A percentile compares a stretch with the other conserved stretches of the same genome.
These are phyloP conservation scores for Cercospora citrullina DNA, from an alignment of 2,329 filamentous ascomycete species.

Conservation along the genomic window DNA sequence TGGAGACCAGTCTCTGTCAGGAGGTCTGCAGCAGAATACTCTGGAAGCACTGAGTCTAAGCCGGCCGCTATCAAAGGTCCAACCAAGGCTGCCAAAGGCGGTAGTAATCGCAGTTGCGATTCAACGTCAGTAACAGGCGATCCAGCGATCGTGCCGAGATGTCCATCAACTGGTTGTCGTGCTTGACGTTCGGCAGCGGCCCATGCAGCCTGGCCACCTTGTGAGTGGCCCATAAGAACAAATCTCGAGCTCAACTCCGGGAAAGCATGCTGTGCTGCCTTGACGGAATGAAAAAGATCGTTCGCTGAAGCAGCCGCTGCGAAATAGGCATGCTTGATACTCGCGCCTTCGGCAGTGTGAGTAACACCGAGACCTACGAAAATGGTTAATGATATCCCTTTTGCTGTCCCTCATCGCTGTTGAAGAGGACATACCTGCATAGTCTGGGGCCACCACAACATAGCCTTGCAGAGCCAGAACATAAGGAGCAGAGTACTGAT, in stretches of 20 bases:
- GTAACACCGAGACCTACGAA: not conserved
- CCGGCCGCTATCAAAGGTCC: not conserved
- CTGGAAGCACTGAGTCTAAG: not conserved
- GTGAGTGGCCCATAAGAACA: not conserved
- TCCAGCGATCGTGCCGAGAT: constrained; percentile 15
- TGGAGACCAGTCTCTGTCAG: too few relatives aligned
- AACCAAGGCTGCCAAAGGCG: not conserved
- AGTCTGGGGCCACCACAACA: constrained; percentile 34
- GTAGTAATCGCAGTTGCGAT: not conserved
- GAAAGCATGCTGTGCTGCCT: not conserved
- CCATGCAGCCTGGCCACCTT: not conserved
- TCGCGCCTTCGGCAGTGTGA: not conserved
- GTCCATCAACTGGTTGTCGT: not conserved
- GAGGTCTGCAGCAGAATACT: too few relatives aligned
- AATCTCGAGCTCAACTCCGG: not conserved
- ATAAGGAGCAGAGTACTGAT: constrained; percentile 33
- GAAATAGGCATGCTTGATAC: not conserved
- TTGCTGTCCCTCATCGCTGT: not conserved
- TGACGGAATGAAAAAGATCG: not conserved
- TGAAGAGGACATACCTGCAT: constrained; percentile 13
- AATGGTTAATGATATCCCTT: not conserved
- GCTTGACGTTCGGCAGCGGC: not conserved
- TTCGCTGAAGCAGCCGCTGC: not conserved
- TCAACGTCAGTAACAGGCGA: constrained; percentile 14
- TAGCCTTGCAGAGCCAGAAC: constrained; percentile 37